Evolutionary conservation across 176 grass and related monocot species (phyloP), one percentile per base, ranked within the genome.

Genomic region (Tillandsia leiboldiana): DNA sequence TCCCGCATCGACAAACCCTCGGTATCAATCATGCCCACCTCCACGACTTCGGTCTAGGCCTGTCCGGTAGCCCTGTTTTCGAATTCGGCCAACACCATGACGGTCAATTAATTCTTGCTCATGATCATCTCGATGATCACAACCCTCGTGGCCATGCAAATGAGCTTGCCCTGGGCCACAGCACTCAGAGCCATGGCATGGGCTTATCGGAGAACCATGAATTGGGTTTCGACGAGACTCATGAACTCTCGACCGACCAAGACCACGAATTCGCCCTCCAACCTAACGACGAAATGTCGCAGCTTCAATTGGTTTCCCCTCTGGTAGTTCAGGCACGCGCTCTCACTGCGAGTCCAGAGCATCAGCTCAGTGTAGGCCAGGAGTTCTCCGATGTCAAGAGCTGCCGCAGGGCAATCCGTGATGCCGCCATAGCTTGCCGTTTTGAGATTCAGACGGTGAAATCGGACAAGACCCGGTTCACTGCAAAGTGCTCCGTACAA

Each of bases 391-490:
- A 97, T 48, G 94, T 97, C 61, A 97, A 92, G 80, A 87, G 86
- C 64, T 97, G 94, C 65, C 89, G 89, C 58, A 77, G 94, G 58
- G 94, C 89, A 12, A 83, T 97, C 75, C 81, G 94, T n/a, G 81
- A 93, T 81, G 86, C 89, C 0, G 94, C 89, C 65, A 97, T 97
- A 13, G 82, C 84, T 52, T 97, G 94, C 79, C 94, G 92, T 72
- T 97, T 97, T 48, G 94, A 97, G 82, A 90, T 97, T 26, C 94
- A 97, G 71, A 97, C 94, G 0, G 94, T 97, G 47, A 97, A 97
- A 73, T 92, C 89, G 9, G 94, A 97, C 64, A 97, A 97, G 82
- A 67, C 75, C 1, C 79, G 89, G 2, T 97, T 97, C 74, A 97
- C 94, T 9, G 94, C 89, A 2, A 97, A 85, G 72, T 97, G 94